These are phyloP conservation scores for Tirmania nivea DNA, from an alignment of 495 filamentous ascomycete genomes.

Conservation along the genomic window DNA sequence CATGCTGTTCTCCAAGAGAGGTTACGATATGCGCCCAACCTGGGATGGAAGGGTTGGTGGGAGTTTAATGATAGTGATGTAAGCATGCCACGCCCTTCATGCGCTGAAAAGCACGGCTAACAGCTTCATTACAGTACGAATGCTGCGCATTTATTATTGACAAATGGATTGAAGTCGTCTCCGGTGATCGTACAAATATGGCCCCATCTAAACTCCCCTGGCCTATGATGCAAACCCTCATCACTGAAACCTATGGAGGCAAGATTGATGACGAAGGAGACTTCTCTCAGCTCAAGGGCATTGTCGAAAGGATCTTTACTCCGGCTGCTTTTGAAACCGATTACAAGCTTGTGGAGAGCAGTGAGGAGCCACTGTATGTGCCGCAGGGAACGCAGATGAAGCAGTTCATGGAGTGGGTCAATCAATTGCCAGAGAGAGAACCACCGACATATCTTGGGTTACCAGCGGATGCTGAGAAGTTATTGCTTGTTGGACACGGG, in stretches of 20 bases:
- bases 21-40: conserved; percentile 76
- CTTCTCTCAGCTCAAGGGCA: conserved; percentile 42
- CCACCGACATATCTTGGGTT: conserved; percentile 92
- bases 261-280: conserved; percentile 92
- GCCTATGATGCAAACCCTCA: conserved; percentile 84
- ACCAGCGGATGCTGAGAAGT: conserved; percentile 89
- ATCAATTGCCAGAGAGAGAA: conserved; percentile 77
- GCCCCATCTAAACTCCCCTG: conserved; percentile 85
- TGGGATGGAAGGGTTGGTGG: conserved; percentile 99
- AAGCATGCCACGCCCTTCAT: conserved; percentile 24
- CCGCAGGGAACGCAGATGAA: conserved; percentile 59
- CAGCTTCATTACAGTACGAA: conserved; percentile 47
- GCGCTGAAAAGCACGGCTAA: conserved; percentile 17
- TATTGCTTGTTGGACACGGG: conserved; percentile 77
- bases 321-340: conserved; percentile 76
- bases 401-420: conserved; percentile 84
- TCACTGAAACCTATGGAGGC: conserved; percentile 87
- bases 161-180: conserved; percentile 69
- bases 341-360: conserved; percentile 52
- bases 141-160: conserved; percentile 93
- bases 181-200: conserved; percentile 70
- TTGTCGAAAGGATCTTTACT: conserved; percentile 61
- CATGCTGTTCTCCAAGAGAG: conserved; percentile 94
- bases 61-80: conserved; percentile 99
- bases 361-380: conserved; percentile 43